Base-by-base conservation (phyloP, 2,329 filamentous ascomycete species). In the Xylaria sp. region DNA sequence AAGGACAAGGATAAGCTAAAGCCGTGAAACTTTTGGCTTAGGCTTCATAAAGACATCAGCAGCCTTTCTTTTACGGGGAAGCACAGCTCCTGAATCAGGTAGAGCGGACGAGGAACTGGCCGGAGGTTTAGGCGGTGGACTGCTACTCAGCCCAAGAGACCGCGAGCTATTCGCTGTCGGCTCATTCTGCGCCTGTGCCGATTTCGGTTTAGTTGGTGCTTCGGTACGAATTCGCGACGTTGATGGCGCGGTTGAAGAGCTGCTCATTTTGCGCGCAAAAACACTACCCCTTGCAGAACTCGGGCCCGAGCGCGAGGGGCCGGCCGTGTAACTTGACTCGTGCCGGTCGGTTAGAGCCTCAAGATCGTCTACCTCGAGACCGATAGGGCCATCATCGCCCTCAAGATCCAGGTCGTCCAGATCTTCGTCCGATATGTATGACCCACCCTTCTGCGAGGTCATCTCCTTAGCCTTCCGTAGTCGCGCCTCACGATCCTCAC, bases 31-130 rank as follows among this genome's bases (percentile, higher is more conserved):
- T 75, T 82, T 86, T 0, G 73, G 64, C 76, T 84, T 85, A 6
- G 80, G 83, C 54, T 79, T 80, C 83, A 86, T 86, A 70, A 88
- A 88, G n/a, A 86, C 79, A 69, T 83, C 82, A 4, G 83, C 82
- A 0, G 75, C 55, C 46, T 85, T 85, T 62, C 84, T 81, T 73
- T 86, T 86, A 51, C 79, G 73, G 15, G 57, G 70, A 41, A 65
- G 62, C 62, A 57, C 52, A n/a, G 64, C 68, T 36, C 62, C 72
- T 12, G 69, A 6, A 23, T 43, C 20, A 23, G 66, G 43, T 1
- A 69, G 20, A 20, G 63, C 55, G 8, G 54, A 57, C 39, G 71
- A 48, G 55, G 62, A 39, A 43, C 41, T n/a, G 5, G 59, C n/a
- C 20, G 56, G n/a, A 23, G 64, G 36, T 43, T 64, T 61, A 33